These are phyloP conservation scores for Oryza rufipogon DNA, from an alignment of 176 grass and related monocot species.

Conservation along the genomic window DNA sequence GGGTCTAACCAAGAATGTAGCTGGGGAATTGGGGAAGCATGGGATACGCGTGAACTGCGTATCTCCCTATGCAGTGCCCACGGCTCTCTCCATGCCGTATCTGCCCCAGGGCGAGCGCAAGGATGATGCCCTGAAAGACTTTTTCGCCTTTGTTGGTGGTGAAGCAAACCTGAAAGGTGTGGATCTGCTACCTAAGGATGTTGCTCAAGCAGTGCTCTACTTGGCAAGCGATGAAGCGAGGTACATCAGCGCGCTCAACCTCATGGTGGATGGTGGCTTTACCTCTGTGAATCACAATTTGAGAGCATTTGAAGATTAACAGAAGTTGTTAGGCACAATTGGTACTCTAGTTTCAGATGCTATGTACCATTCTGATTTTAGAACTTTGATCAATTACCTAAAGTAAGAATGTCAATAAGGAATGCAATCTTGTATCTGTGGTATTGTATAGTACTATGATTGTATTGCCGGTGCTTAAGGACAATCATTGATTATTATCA, in stretches of 20 bases:
- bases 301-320: constrained; percentile 51
- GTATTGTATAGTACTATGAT: not conserved
- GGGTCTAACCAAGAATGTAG: constrained; percentile 79
- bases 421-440: not conserved
- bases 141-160: constrained; percentile 51
- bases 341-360: not conserved
- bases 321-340: not conserved
- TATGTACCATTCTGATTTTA: not conserved
- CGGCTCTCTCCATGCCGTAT: constrained; percentile 57
- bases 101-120: constrained; percentile 42
- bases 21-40: constrained; percentile 68
- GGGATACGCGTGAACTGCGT: constrained; percentile 91
- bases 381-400: not conserved
- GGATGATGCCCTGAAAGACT: constrained; percentile 36
- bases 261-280: constrained; percentile 62
- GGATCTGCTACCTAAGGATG: constrained; percentile 47
- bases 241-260: constrained; percentile 74
- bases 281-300: constrained; percentile 46
- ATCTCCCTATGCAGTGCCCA: constrained; percentile 71
- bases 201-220: constrained; percentile 75
- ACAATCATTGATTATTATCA: not conserved
- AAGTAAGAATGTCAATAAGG: constrained; percentile 9
- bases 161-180: constrained; percentile 80
- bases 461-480: not conserved
- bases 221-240: constrained; percentile 72